Evolutionary conservation across 148 eudicot genomes (phyloP).

Genomic region (Persicaria maculosa): DNA sequence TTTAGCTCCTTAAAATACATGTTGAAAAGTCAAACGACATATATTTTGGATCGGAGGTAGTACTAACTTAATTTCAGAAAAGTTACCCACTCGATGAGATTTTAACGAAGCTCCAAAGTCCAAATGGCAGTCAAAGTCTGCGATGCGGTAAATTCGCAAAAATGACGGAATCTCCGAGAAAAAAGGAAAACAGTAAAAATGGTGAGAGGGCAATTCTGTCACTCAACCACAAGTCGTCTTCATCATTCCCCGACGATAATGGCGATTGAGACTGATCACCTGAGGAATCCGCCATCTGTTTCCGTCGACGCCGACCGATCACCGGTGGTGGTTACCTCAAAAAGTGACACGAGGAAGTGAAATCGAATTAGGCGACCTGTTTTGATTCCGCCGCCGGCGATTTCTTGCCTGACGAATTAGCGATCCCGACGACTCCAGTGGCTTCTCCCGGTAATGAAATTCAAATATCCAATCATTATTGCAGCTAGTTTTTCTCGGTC

Average conservation of each 20-base stretch:
- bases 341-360: background rate
- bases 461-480: background rate
- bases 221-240: too few species aligned
- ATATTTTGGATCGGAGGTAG: too few species aligned
- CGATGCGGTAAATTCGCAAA: background rate
- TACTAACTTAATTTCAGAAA: too few species aligned
- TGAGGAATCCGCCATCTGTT: background rate
- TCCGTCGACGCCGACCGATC: constrained; percentile 6
- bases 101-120: background rate
- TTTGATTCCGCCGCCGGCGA: background rate
- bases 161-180: background rate
- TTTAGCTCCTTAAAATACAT: too few species aligned
- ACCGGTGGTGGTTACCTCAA: background rate
- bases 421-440: background rate
- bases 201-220: background rate
- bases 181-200: background rate
- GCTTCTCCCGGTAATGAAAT: background rate
- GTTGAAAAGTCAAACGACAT: too few species aligned
- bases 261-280: background rate
- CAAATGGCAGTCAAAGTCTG: background rate
- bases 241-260: background rate
- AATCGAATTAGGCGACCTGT: background rate
- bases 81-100: too few species aligned
- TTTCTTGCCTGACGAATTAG: background rate
- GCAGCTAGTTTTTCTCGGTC: background rate